Conservation (phyloP, 257 asterid species). For the Craterostigma plantagineum region DNA sequence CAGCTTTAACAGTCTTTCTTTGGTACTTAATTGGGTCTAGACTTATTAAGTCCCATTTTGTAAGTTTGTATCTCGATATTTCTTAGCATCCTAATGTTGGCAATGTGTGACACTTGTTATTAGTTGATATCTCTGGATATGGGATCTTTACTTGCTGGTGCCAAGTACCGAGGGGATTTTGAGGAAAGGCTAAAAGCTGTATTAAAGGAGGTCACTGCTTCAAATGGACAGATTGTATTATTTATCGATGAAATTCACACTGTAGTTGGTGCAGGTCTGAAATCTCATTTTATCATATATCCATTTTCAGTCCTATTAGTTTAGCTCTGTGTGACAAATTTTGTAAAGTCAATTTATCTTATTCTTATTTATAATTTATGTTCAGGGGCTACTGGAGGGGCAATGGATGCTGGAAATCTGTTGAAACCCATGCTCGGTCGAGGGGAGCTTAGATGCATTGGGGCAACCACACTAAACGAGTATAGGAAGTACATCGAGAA, state of each 20-base stretch:
- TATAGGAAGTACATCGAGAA: slow-evolving; percentile 34
- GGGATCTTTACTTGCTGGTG: slow-evolving; percentile 98
- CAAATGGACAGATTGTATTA: slow-evolving; percentile 80
- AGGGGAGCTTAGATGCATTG: slow-evolving; percentile 76
- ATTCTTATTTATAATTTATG: slow-evolving; percentile 2
- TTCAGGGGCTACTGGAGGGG: slow-evolving; percentile 91
- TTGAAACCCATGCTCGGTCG: slow-evolving; percentile 98
- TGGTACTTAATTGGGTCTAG: too few relatives aligned
- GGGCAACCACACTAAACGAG: slow-evolving; percentile 47
- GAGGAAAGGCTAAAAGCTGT: slow-evolving; percentile 94
- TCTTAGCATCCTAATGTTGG: too few relatives aligned
- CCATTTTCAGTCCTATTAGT: background rate
- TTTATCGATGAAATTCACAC: slow-evolving; percentile 96
- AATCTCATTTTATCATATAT: background rate
- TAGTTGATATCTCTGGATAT: slow-evolving; percentile 91
- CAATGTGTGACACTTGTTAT: too few relatives aligned
- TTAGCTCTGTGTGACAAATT: too few relatives aligned
- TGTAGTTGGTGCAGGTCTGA: slow-evolving; percentile 88
- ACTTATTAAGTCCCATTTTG: too few relatives aligned
- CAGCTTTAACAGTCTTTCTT: too few relatives aligned
- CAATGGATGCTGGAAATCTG: slow-evolving; percentile 98
- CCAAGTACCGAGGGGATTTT: slow-evolving; percentile 93
- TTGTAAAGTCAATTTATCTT: background rate
- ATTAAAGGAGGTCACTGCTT: slow-evolving; percentile 87
- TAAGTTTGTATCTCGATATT: too few relatives aligned